phyloP scores from a whole-genome alignment of 2,329 filamentous ascomycete species.

The Cladosporium sp. region DNA sequence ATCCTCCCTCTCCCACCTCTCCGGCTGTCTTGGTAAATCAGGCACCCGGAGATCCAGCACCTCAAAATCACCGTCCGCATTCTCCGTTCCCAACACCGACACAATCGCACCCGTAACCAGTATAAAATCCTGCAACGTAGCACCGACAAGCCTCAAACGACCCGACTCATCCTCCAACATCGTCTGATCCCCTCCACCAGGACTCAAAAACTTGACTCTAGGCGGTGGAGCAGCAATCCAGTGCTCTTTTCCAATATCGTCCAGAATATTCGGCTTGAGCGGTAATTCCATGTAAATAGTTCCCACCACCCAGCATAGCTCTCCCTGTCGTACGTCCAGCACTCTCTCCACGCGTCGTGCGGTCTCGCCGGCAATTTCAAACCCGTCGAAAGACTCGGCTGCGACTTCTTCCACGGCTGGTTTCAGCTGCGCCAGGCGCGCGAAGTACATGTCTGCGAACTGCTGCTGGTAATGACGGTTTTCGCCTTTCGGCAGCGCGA shows the following conservation, averaged over 20 bases:
- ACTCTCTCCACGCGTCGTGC: constrained; percentile 79
- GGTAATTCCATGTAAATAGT: constrained; percentile 98
- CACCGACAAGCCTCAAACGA: constrained; percentile 72
- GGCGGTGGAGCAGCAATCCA: constrained; percentile 81
- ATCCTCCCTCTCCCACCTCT: constrained; percentile 68
- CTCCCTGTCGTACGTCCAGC: constrained; percentile 89
- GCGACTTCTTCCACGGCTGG: constrained; percentile 74
- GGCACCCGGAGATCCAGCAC: constrained; percentile 86
- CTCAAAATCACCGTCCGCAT: constrained; percentile 85
- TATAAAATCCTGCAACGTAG: constrained; percentile 59
- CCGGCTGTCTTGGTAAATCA: constrained; percentile 75
- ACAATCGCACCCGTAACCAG: constrained; percentile 92
- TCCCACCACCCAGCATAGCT: constrained; percentile 90
- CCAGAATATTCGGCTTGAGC: constrained; percentile 90
- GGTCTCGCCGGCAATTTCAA: constrained; percentile 68
- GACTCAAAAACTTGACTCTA: constrained; percentile 33
- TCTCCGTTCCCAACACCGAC: constrained; percentile 92
- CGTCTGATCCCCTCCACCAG: constrained; percentile 42
- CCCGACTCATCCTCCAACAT: constrained; percentile 97
- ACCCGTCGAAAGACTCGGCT: constrained; percentile 68
- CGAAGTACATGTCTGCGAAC: constrained; percentile 96
- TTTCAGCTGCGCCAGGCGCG: constrained; percentile 83
- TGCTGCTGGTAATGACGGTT: constrained; percentile 81
- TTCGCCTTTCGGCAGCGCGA: constrained; percentile 61
- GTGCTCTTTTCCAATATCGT: constrained; percentile 92